Evolutionary conservation across 768 basidiomycete species (phyloP).

Genomic region (Boletus fagicola): DNA sequence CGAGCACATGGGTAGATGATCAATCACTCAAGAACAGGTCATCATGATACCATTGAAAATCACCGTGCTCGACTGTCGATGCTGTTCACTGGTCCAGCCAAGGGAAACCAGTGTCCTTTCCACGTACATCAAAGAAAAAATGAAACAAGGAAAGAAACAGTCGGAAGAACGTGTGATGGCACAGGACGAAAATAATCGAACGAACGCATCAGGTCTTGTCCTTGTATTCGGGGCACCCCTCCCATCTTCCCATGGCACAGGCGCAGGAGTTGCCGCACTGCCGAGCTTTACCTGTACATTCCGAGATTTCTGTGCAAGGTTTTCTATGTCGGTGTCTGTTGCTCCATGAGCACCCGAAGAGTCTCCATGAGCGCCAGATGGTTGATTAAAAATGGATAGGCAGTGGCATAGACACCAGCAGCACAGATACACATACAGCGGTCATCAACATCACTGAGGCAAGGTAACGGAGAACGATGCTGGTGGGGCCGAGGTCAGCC

Average conservation of each 20-base stretch:
- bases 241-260: conserved; percentile 12
- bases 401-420: not conserved
- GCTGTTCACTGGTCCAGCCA: conserved; percentile 1
- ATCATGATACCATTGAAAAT: not conserved
- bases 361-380: not conserved
- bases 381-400: conserved; percentile 9
- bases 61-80: not conserved
- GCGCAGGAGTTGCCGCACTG: not conserved
- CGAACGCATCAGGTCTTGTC: not conserved
- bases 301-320: not conserved
- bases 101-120: not conserved
- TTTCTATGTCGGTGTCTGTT: not conserved
- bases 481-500: conserved; percentile 8
- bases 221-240: not conserved
- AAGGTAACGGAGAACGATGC: conserved; percentile 3
- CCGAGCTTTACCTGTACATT: conserved; percentile 5
- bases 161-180: not conserved
- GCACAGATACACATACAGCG: conserved; percentile 6
- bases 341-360: not conserved
- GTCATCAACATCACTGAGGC: not conserved
- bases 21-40: not conserved
- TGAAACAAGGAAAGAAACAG: not conserved
- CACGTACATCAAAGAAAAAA: not conserved
- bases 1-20: not conserved
- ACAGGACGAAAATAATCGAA: not conserved